These are phyloP conservation scores for Catenaria anguillulae DNA, from an alignment of 371 early-diverging fungal genomes.

Conservation along the genomic window DNA sequence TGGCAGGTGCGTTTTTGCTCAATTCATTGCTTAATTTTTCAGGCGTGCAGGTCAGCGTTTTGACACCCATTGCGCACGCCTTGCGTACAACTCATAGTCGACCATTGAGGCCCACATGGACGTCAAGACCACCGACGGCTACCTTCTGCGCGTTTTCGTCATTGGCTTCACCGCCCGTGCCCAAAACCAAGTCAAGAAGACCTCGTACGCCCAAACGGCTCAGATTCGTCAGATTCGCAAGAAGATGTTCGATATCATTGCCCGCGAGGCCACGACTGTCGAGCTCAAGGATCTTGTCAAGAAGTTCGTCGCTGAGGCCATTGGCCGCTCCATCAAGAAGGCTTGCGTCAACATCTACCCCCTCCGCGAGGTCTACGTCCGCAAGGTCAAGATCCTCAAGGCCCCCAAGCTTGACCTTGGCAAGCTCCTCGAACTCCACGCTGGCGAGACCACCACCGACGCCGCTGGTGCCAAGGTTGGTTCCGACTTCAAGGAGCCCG, in stretches of 20 bases:
- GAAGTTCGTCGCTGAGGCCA: slow-evolving; percentile 69
- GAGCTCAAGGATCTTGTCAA: slow-evolving; percentile 94
- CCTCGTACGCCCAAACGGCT: slow-evolving; percentile 93
- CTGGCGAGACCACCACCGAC: slow-evolving; percentile 49
- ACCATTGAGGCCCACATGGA: slow-evolving; percentile 97
- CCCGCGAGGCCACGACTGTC: slow-evolving; percentile 70
- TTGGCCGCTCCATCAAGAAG: slow-evolving; percentile 96
- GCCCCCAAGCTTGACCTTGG: slow-evolving; percentile 87
- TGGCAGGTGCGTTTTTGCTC: no score
- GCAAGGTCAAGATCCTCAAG: slow-evolving; percentile 99
- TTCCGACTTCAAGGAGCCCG: slow-evolving; percentile 22
- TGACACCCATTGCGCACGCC: slow-evolving; percentile 11
- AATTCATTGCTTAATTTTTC: slow-evolving; percentile 9
- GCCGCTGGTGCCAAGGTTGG: slow-evolving; percentile 76
- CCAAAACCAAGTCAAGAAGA: slow-evolving; percentile 92
- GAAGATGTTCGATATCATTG: slow-evolving; percentile 99
- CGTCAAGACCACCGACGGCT: slow-evolving; percentile 99
- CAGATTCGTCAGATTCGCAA: slow-evolving; percentile 99
- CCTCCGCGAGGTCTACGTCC: slow-evolving; percentile 93
- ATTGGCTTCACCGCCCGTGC: slow-evolving; percentile 97
- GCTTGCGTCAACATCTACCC: slow-evolving; percentile 96
- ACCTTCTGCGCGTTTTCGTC: slow-evolving; percentile 94
- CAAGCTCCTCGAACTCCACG: slow-evolving; percentile 94
- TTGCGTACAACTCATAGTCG: no score
- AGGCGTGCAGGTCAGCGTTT: neutral